These are phyloP conservation scores for Diaporthe vaccinii DNA, from an alignment of 2,329 filamentous ascomycete species.

Conservation along the genomic window DNA sequence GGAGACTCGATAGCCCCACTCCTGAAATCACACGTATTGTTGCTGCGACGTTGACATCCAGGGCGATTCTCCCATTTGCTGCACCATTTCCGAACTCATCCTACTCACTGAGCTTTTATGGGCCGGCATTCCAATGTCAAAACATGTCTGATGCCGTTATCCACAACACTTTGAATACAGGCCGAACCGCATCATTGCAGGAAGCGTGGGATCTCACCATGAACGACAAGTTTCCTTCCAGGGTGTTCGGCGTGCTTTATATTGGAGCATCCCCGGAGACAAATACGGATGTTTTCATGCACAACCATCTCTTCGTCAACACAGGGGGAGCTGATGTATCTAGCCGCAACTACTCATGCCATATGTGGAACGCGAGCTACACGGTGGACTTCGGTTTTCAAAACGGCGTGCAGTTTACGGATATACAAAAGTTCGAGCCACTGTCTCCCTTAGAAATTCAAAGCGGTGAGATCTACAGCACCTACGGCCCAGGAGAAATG, in stretches of 20 bases:
- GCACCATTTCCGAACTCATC: constrained; percentile 4
- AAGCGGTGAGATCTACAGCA: neutral
- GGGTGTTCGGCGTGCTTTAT: neutral
- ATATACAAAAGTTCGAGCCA: neutral
- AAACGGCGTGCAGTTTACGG: neutral
- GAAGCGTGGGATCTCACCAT: neutral
- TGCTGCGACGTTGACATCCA: neutral
- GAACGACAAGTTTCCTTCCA: neutral
- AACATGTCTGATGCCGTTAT: neutral
- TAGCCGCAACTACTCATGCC: constrained; percentile 1
- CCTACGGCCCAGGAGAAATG: neutral
- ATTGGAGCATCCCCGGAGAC: neutral
- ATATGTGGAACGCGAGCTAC: constrained; percentile 4
- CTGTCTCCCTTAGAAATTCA: neutral
- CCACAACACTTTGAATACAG: neutral
- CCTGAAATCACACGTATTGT: neutral
- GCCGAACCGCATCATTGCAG: neutral
- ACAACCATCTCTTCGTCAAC: constrained; percentile 1
- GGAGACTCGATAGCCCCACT: neutral
- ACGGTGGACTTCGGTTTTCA: neutral
- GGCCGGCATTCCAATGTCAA: neutral
- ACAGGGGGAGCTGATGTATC: neutral
- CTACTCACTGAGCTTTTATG: neutral
- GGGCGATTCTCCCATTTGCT: neutral
- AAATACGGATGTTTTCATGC: neutral